These are phyloP conservation scores for Chaetomium strumarium DNA, from an alignment of 2,329 filamentous ascomycete species.

Conservation along the genomic window DNA sequence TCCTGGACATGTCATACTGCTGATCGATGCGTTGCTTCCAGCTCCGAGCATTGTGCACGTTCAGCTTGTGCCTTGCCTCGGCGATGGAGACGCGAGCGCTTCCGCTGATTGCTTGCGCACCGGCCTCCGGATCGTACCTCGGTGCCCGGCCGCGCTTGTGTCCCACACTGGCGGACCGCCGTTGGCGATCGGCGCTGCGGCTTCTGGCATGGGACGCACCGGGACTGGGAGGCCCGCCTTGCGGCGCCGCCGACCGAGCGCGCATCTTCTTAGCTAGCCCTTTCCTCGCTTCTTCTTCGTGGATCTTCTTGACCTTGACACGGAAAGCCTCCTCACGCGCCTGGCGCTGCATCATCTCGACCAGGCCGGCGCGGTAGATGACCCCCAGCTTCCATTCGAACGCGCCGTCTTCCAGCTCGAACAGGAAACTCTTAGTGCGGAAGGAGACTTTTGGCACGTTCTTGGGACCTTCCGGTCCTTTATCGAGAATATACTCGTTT, in stretches of 20 bases:
- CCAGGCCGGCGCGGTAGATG: slow-evolving; percentile 82
- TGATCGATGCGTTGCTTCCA: slow-evolving; percentile 90
- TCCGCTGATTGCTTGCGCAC: slow-evolving; percentile 61
- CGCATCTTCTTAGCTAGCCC: slow-evolving; percentile 49
- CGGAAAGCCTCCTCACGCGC: slow-evolving; percentile 86
- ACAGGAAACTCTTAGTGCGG: slow-evolving; percentile 72
- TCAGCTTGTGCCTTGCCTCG: slow-evolving; percentile 69
- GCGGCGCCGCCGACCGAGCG: slow-evolving; percentile 47
- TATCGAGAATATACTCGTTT: slow-evolving; percentile 82
- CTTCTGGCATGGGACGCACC: slow-evolving; percentile 42
- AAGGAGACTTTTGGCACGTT: slow-evolving; percentile 79
- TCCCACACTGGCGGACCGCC: slow-evolving; percentile 30
- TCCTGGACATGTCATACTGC: slow-evolving; percentile 61
- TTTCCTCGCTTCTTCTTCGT: slow-evolving; percentile 59
- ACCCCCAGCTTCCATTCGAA: slow-evolving; percentile 97
- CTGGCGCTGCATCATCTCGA: slow-evolving; percentile 84
- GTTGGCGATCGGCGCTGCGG: slow-evolving; percentile 48
- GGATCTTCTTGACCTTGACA: slow-evolving; percentile 78
- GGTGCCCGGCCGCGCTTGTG: slow-evolving; percentile 41
- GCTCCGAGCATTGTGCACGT: slow-evolving; percentile 76
- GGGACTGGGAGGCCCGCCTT: slow-evolving; percentile 31
- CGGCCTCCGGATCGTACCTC: slow-evolving; percentile 75
- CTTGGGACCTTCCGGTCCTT: slow-evolving; percentile 80
- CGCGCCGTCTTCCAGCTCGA: slow-evolving; percentile 90
- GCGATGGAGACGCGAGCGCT: slow-evolving; percentile 66